Base-by-base conservation (phyloP, 371 early-diverging fungal genomes). In the Blakeslea trispora region DNA sequence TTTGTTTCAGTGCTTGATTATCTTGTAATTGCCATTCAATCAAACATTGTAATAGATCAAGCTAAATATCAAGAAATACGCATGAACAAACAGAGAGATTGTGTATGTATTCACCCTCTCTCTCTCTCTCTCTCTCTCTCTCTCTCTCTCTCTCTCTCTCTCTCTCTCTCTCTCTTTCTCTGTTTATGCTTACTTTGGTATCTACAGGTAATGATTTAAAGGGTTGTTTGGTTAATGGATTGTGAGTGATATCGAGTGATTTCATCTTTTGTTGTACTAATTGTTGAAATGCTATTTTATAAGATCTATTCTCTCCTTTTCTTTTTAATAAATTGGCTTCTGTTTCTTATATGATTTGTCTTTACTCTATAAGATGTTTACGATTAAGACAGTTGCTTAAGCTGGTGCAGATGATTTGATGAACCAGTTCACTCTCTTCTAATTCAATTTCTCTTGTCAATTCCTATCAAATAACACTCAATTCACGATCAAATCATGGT, bases 21-120 rank as follows among this genome's bases (percentile, higher is more conserved):
- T 77, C 77, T 52, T 74, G 72, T 15, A 77, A 53, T 37, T 77
- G 77, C 77, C 74, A 77, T 48, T 77, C 77, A n/a, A 77, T 56
- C 32, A 77, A 17, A 1, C 58, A 59, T 15, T 61, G 57, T 48
- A 77, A 41, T 19, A 77, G 21, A 10, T 50, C 60, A 11, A 77
- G 37, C 77, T 77, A 37, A 4, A n/a, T 31, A 22, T 40, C 28
- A 42, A 32, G 0, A 15, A 44, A 47, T 21, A 43, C 48, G 19
- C 15, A 47, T 48, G 39, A 22, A 41, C 42, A 34, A 8, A 22
- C 1, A 22, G 17, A 11, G 2, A n/a, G n/a, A n/a, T n/a, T n/a
- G n/a, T n/a, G n/a, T n/a, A n/a, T n/a, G n/a, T n/a, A n/a, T n/a
- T n/a, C n/a, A n/a, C n/a, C n/a, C n/a, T n/a, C n/a, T n/a, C n/a